Percentiles rank a stretch among this genome's conserved stretches.
phyloP scores from a whole-genome alignment of 306 rosid species.

The Malus sylvestris region DNA sequence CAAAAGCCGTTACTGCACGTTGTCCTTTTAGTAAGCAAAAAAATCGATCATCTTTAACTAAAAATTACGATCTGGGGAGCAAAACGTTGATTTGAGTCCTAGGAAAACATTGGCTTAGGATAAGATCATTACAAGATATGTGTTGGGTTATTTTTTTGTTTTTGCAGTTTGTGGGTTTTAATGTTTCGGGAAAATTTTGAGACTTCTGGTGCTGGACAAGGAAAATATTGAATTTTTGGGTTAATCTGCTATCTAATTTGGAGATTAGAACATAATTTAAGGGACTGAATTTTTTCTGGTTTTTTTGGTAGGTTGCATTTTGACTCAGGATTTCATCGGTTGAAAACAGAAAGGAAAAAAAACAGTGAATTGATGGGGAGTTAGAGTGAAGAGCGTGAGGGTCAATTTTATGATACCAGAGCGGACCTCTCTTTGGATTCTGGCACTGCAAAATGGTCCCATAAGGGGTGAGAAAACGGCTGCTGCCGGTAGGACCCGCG shows the following conservation, averaged over 20 bases:
- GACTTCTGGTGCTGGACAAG: not conserved
- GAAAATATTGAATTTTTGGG: not conserved
- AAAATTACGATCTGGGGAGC: no score
- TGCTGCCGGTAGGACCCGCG: no score
- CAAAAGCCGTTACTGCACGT: no score
- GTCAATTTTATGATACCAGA: slow-evolving; percentile 56
- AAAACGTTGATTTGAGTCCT: no score
- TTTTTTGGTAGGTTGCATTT: not conserved
- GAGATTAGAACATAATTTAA: slow-evolving; percentile 1
- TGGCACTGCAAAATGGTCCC: no score
- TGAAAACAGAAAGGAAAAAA: not conserved
- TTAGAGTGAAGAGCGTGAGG: slow-evolving; percentile 31
- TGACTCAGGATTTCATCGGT: slow-evolving; percentile 28
- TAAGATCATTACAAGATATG: not conserved
- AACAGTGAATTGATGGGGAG: slow-evolving; percentile 17
- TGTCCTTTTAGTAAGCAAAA: no score
- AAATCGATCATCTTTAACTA: no score
- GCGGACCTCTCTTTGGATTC: slow-evolving; percentile 62
- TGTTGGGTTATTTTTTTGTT: slow-evolving; percentile 9
- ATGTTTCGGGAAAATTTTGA: not conserved
- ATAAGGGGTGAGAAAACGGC: no score
- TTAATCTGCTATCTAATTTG: not conserved
- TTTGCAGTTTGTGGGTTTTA: not conserved
- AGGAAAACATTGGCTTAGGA: not conserved
- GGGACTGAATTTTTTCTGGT: not conserved